Evolutionary conservation across 2,329 filamentous ascomycete species (phyloP), one percentile per base, ranked within the genome.

Genomic region (Stromatinia cepivora): DNA sequence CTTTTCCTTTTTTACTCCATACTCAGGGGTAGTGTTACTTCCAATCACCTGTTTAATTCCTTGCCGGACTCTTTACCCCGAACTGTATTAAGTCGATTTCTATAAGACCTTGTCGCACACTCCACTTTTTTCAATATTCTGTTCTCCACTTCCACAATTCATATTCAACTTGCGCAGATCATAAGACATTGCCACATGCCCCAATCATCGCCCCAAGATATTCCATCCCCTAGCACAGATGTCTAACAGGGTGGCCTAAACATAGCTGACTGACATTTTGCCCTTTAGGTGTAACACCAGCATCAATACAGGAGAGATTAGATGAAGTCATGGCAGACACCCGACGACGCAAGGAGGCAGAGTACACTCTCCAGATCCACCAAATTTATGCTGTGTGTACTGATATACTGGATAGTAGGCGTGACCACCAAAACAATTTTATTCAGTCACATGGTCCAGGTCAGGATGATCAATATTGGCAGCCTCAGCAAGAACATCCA

Each of bases 401-500:
- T 25, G 9, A 25, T 15, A 8, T 20, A 11, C 20, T 5, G 0
- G 28, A 4, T 36, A 1, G 6, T 36, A n/a, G 31, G 1, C 7
- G 20, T 7, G 4, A 9, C 4, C 22, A n/a, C 11, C 11, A 8
- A 17, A 13, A 15, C 11, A 17, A 11, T 8, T 25, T 36, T 17
- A 6, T 42, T n/a, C 45, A 50, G 9, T 1, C 2, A 9, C 22
- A 20, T n/a, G 8, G 34, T 8, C 45, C 4, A 13, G 6, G 15
- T 10, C 4, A 6, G n/a, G 4, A 11, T 36, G 7, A 22, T 10
- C 58, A 9, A 48, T 9, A 48, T 13, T 36, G 15, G 59, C 20
- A 3, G 36, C 6, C 1, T 6, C 20, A 17, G 20, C 1, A 34
- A 0, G 3, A 1, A 20, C 3, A 50, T 17, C 22, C 36, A 3